Percentiles rank a stretch among this genome's conserved stretches.
phyloP scores from a whole-genome alignment of 1,284 basidiomycete species.

The Ceratobasidium sp. region DNA sequence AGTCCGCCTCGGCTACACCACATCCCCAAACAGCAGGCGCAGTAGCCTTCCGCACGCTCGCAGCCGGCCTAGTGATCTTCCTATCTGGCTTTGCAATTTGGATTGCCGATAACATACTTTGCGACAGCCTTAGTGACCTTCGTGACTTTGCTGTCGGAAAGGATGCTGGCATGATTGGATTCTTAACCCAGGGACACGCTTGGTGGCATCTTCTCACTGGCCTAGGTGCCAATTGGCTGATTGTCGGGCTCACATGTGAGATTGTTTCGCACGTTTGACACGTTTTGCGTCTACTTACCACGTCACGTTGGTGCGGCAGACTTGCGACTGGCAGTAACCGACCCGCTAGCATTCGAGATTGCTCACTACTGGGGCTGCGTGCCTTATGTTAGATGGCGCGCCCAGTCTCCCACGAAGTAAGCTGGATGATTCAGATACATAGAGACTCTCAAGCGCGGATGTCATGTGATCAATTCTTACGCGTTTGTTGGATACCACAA shows the following conservation, averaged over 20 bases:
- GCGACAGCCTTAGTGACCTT: slow-evolving; percentile 51
- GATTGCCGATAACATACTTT: slow-evolving; percentile 65
- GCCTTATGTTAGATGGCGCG: slow-evolving; percentile 37
- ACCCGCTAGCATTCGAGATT: slow-evolving; percentile 35
- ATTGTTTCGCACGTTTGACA: slow-evolving; percentile 52
- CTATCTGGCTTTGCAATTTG: slow-evolving; percentile 59
- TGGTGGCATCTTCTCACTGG: slow-evolving; percentile 65
- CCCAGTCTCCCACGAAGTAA: neutral
- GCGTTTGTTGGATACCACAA: neutral
- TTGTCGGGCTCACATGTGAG: slow-evolving; percentile 55
- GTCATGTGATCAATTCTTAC: slow-evolving; percentile 10
- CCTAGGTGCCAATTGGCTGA: slow-evolving; percentile 58
- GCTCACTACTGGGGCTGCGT: slow-evolving; percentile 33
- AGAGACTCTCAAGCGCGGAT: no score
- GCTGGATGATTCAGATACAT: neutral
- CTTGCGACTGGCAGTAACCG: slow-evolving; percentile 31
- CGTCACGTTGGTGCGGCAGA: neutral
- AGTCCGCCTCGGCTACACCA: neutral
- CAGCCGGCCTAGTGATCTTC: slow-evolving; percentile 54
- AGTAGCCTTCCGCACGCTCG: slow-evolving; percentile 40
- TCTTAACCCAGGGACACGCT: slow-evolving; percentile 53
- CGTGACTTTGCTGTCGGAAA: slow-evolving; percentile 30
- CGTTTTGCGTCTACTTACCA: neutral
- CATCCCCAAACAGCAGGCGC: slow-evolving; percentile 7
- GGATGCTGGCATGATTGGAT: slow-evolving; percentile 42